Evolutionary conservation across 2,329 filamentous ascomycete genomes (phyloP).

Genomic region (Coniochaeta prunicola): DNA sequence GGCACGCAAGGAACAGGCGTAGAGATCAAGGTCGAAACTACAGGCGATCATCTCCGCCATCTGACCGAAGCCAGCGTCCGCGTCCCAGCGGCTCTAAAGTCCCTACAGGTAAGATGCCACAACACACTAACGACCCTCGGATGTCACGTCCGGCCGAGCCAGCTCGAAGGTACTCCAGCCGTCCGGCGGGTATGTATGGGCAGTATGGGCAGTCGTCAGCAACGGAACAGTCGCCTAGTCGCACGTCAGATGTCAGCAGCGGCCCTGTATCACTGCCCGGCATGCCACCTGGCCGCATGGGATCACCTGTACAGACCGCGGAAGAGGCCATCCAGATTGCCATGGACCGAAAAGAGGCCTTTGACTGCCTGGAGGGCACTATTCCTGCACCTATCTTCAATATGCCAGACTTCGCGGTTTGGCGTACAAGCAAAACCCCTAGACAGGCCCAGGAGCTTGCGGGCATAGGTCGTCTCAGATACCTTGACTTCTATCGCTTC

Average conservation of each 20-base stretch:
- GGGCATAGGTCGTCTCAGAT: neutral
- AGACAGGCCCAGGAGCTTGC: neutral
- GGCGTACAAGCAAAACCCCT: neutral
- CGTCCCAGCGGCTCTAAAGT: neutral
- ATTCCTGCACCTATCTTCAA: neutral
- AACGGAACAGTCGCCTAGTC: neutral
- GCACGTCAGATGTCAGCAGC: neutral
- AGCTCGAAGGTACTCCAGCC: neutral
- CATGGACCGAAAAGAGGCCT: neutral
- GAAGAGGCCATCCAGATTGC: neutral
- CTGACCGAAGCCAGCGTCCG: neutral
- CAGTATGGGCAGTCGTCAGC: no score
- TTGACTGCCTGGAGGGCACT: neutral
- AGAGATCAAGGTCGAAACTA: neutral
- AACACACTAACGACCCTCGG: neutral
- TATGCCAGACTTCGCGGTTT: neutral
- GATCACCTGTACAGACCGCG: neutral
- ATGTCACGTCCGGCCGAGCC: neutral
- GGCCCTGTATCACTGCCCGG: neutral
- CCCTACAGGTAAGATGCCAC: neutral
- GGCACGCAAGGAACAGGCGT: neutral
- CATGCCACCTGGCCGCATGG: neutral
- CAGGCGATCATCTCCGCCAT: neutral
- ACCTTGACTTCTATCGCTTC: neutral
- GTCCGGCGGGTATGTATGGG: neutral